These are phyloP conservation scores for Pseudozyma tsukubaensis DNA, from an alignment of 1,284 basidiomycete species.

Conservation along the genomic window DNA sequence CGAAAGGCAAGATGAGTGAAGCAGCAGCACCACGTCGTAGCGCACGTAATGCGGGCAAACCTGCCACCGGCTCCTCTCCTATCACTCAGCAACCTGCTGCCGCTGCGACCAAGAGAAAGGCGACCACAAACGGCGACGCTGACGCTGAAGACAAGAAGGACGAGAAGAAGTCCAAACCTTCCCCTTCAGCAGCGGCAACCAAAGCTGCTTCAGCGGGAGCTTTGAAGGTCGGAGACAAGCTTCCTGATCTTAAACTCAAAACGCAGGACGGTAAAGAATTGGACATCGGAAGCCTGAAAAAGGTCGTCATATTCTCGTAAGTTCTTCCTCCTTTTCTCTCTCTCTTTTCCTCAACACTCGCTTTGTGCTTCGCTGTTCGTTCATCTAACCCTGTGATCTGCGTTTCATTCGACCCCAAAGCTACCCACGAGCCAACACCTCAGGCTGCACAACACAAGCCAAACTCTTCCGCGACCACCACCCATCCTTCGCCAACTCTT, in stretches of 20 bases:
- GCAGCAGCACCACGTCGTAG: slow-evolving; percentile 28
- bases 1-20: slow-evolving; percentile 11
- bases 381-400: slow-evolving; percentile 64
- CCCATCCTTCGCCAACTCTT: slow-evolving; percentile 77
- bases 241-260: slow-evolving; percentile 81
- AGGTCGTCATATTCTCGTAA: slow-evolving; percentile 1
- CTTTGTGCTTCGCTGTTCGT: no score
- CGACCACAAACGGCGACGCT: neutral
- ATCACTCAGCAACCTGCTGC: neutral
- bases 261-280: slow-evolving; percentile 38
- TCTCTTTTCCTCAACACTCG: neutral
- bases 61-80: slow-evolving; percentile 16
- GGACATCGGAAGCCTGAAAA: slow-evolving; percentile 19
- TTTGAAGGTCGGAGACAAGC: slow-evolving; percentile 79
- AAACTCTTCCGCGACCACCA: slow-evolving; percentile 78
- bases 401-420: neutral
- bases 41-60: slow-evolving; percentile 34
- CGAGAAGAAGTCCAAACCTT: slow-evolving; percentile 33
- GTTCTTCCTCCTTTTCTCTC: neutral
- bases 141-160: slow-evolving; percentile 9
- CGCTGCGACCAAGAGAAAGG: slow-evolving; percentile 18
- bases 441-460: slow-evolving; percentile 62
- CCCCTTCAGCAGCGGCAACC: neutral
- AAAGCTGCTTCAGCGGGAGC: slow-evolving; percentile 35
- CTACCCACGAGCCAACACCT: slow-evolving; percentile 56